Evolutionary conservation across 345 rosid species (phyloP), one percentile per base, ranked within the genome.

Genomic region (Pistacia atlantica): DNA sequence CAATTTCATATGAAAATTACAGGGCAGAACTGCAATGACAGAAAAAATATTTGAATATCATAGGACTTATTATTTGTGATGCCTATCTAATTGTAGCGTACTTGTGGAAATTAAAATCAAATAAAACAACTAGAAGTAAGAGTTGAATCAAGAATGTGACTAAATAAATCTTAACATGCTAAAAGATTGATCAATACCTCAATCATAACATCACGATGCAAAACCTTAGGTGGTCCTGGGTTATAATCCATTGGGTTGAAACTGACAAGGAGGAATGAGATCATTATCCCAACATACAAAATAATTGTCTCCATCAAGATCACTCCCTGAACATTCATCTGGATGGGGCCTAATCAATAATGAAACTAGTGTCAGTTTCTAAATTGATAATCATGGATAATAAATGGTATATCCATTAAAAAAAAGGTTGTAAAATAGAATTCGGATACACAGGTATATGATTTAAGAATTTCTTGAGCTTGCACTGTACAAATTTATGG

Each of bases 261-360:
- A 65, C 70, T 72, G 82, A 64, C 1, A 14, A n/a, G 2, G 67
- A 16, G 89, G 90, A 25, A 87, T 77, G 37, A 87, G 69, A 31
- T 79, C 83, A 16, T 46, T 22, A 65, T 83, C 87, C 90, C 89
- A 85, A 65, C 81, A 82, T 49, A 87, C 85, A 66, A 87, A 83
- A 55, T 83, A 87, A 25, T 77, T 61, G 38, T 87, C 90, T 16
- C 90, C 90, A 28, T 87, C 88, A 48, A 85, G 71, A 63, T 85
- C 90, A 80, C 90, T 83, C 64, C 90, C 88, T 0, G 87, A 83
- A 58, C 90, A 87, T 69, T 87, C 88, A 69, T 83, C 79, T 20
- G 87, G 81, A 71, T 85, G 90, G 48, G 87, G 88, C 69, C 88
- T 87, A 12, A 31, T 18, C 37, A 22, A 45, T 7, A 22, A 72